Evolutionary conservation across 805 yeast species (phyloP), one percentile per base, ranked within the genome.

Genomic region (Pichia heedii): DNA sequence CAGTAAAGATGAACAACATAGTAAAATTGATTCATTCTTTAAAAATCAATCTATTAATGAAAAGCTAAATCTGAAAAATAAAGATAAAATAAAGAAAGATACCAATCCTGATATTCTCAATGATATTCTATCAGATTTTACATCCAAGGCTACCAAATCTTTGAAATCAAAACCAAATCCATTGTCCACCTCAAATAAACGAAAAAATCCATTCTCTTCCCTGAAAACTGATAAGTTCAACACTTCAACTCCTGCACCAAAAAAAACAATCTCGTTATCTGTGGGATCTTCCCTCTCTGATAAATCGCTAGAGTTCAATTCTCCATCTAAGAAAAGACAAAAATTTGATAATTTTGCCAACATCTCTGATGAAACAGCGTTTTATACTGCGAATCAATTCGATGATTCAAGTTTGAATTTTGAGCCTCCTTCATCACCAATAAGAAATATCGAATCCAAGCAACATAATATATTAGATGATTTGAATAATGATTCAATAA

Each of bases 51-150:
- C 38, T 9, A 29, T 13, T 15, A 16, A 29, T 15, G 32, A 29
- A 29, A 29, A 29, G 13, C 13, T 62, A 12, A 37, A 54, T 36
- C 39, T 40, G 24, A 44, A 51, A 4, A 41, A 41, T 3, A 50
- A 44, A 33, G 44, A 48, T 16, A 45, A 42, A 26, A 35, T 35
- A 24, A 42, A 40, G 1, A 38, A 40, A 10, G 71, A 74, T 42
- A 65, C 69, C 2, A 71, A 70, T 35, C 73, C 53, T 4, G 41
- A 41, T 73, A 40, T 76, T 72, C 46, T 87, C 47, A 89, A 82
- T 57, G 89, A 82, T 54, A 77, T 84, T 43, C 66, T 84, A 39
- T 76, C 74, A 46, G 87, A 77, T 43, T 73, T 76, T 37, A 68
- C 66, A 16, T 43, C 52, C 7, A 47, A 57, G 19, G 58, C 65